phyloP scores from a whole-genome alignment of 208 protist genomes.

The Acanthamoeba rhysodes region DNA sequence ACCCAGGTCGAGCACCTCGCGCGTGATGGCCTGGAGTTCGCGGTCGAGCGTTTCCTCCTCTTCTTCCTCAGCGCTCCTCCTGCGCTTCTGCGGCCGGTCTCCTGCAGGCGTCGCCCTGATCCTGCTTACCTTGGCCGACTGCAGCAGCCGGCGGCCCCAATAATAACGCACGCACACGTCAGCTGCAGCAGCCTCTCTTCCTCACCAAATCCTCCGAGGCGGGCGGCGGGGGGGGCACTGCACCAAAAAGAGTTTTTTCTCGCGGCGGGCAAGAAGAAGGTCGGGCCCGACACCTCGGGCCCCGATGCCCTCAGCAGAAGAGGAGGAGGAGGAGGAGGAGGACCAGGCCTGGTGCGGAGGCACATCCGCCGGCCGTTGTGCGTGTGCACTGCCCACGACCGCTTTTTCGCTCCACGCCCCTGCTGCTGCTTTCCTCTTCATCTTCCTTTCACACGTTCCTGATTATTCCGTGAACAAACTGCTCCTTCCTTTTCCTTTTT shows the following conservation, averaged over 20 bases:
- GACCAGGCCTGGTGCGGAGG: background rate
- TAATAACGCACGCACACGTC: too few species aligned
- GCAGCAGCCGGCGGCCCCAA: too few species aligned
- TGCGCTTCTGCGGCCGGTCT: background rate
- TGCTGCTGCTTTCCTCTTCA: background rate
- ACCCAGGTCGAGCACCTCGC: conserved; percentile 42
- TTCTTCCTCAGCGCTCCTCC: background rate
- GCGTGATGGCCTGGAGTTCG: background rate
- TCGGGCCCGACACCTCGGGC: too few species aligned
- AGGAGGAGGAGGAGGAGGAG: background rate
- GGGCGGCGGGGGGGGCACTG: too few species aligned
- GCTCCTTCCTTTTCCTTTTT: background rate
- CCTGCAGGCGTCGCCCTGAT: background rate
- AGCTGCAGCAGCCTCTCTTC: too few species aligned
- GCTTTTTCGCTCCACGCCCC: background rate
- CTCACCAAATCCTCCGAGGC: too few species aligned
- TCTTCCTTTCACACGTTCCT: background rate
- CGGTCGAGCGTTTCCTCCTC: background rate
- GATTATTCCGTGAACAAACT: background rate
- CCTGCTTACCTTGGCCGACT: conserved; percentile 35
- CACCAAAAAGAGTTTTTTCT: too few species aligned
- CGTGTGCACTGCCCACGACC: background rate
- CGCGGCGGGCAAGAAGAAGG: too few species aligned
- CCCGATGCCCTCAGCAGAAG: too few species aligned
- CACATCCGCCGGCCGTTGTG: background rate